phyloP scores from a whole-genome alignment of 192 early-diverging fungal species.

The Coemansia nantahalensis region DNA sequence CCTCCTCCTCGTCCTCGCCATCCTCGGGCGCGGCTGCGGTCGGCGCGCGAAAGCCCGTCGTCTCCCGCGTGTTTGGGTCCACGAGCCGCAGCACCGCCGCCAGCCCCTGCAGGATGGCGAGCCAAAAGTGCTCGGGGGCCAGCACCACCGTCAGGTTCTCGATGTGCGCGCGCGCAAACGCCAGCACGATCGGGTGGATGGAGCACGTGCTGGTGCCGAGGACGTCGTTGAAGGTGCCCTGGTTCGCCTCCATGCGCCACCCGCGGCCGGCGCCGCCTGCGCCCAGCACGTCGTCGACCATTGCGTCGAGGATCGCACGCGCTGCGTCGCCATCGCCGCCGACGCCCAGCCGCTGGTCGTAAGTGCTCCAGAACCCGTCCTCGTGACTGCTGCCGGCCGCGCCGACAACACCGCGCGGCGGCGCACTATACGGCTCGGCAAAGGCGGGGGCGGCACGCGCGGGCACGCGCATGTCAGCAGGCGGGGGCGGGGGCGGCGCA shows the following conservation, averaged over 20 bases:
- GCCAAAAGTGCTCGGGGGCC: conserved; percentile 46
- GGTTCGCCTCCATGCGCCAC: conserved; percentile 32
- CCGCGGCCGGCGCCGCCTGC: conserved; percentile 12
- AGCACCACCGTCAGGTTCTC: conserved; percentile 17
- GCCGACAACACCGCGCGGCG: conserved; percentile 4
- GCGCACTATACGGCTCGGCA: conserved; percentile 8
- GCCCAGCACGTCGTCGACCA: conserved; percentile 26
- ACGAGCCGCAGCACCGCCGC: conserved; percentile 17
- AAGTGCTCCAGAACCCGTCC: conserved; percentile 26
- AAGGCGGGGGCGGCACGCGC: too few relatives aligned
- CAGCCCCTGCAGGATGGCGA: conserved; percentile 34
- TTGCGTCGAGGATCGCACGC: conserved; percentile 34
- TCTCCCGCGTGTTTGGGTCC: background rate
- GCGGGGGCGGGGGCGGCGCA: background rate
- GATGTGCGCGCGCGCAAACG: conserved; percentile 37
- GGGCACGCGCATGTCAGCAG: too few relatives aligned
- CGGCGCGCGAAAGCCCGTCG: too few relatives aligned
- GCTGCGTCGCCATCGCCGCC: conserved; percentile 5
- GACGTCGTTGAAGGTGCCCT: conserved; percentile 43
- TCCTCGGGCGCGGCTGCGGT: too few relatives aligned
- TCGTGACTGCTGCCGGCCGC: conserved; percentile 3
- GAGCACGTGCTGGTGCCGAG: conserved; percentile 15
- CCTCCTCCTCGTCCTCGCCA: background rate
- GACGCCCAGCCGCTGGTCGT: conserved; percentile 32
- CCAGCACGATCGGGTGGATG: conserved; percentile 37